These are phyloP conservation scores for Ustilago esculenta DNA, from an alignment of 1,284 basidiomycete species.

Conservation along the genomic window DNA sequence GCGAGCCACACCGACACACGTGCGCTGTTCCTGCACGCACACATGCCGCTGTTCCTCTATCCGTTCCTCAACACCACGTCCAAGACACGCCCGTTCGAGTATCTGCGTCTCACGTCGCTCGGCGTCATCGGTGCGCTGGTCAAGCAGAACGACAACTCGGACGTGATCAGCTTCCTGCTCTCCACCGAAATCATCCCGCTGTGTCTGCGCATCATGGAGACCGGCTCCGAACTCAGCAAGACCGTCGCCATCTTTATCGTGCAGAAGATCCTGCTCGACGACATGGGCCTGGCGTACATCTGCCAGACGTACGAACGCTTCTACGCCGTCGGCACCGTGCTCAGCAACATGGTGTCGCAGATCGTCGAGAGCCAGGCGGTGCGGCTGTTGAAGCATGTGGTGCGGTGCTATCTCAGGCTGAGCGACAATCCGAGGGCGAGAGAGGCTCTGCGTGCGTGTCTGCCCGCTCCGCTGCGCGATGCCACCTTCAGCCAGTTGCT, in stretches of 20 bases:
- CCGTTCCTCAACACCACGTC: constrained; percentile 99
- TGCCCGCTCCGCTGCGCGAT: constrained; percentile 95
- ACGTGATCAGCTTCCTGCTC: constrained; percentile 97
- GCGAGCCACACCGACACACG: constrained; percentile 69
- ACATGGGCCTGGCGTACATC: constrained; percentile 97
- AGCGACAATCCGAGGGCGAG: constrained; percentile 97
- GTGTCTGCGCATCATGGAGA: constrained; percentile 99
- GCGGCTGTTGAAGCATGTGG: constrained; percentile 94
- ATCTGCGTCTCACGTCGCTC: constrained; percentile 93
- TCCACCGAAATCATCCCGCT: constrained; percentile 99
- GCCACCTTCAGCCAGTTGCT: constrained; percentile 89
- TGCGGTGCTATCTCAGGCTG: constrained; percentile 92
- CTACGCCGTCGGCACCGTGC: constrained; percentile 96
- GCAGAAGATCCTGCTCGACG: constrained; percentile 97
- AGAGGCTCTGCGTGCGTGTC: constrained; percentile 92
- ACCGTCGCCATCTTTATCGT: constrained; percentile 99
- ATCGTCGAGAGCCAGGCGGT: constrained; percentile 90
- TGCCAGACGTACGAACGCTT: constrained; percentile 99
- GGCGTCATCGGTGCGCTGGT: constrained; percentile 98
- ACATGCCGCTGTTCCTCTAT: constrained; percentile 98
- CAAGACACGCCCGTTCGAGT: constrained; percentile 98
- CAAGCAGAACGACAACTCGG: constrained; percentile 94
- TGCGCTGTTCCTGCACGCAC: constrained; percentile 72
- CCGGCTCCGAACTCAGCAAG: constrained; percentile 97
- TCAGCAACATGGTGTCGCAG: constrained; percentile 96